Percentiles rank a stretch among this genome's conserved stretches.
Evolutionary conservation across 495 filamentous ascomycete genomes (phyloP).

Genomic region (Bacidia rubella): DNA sequence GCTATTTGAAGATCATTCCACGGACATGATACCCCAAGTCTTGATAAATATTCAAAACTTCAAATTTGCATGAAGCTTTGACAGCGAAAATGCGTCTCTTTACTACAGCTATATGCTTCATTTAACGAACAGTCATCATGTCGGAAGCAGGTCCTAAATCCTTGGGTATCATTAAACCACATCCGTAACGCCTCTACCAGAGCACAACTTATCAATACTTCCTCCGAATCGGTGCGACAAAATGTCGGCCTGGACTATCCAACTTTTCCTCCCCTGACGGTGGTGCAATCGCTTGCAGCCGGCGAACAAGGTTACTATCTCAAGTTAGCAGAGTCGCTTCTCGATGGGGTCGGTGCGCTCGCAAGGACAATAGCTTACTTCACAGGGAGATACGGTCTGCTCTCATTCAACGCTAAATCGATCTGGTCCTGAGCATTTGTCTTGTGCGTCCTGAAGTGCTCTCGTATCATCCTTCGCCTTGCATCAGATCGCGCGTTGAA

Average conservation of each 20-base stretch:
- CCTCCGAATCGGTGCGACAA: slow-evolving; percentile 7
- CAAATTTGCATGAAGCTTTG: too few relatives aligned
- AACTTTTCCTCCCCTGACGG: slow-evolving; percentile 1
- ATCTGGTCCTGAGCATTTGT: slow-evolving; percentile 44
- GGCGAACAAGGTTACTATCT: slow-evolving; percentile 15
- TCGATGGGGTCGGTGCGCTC: neutral
- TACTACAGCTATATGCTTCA: too few relatives aligned
- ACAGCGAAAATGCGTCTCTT: too few relatives aligned
- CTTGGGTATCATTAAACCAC: slow-evolving; percentile 5
- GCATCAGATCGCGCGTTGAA: slow-evolving; percentile 42
- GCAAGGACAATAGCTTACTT: slow-evolving; percentile 39
- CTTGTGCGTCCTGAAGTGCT: slow-evolving; percentile 56
- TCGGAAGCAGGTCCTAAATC: neutral
- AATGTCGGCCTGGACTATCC: slow-evolving; percentile 9
- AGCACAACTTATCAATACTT: slow-evolving; percentile 7
- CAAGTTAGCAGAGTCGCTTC: neutral
- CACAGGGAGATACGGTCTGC: slow-evolving; percentile 40
- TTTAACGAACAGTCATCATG: neutral
- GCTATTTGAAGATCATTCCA: too few relatives aligned
- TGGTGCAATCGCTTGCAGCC: slow-evolving; percentile 14
- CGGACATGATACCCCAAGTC: neutral
- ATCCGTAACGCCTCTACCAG: neutral
- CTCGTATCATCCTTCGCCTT: slow-evolving; percentile 44
- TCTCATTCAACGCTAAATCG: slow-evolving; percentile 42
- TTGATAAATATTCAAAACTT: too few relatives aligned